Percentiles rank a stretch among this genome's conserved stretches.
Conservation (phyloP, 441 rosid genomes). For the Adansonia grandidieri region DNA sequence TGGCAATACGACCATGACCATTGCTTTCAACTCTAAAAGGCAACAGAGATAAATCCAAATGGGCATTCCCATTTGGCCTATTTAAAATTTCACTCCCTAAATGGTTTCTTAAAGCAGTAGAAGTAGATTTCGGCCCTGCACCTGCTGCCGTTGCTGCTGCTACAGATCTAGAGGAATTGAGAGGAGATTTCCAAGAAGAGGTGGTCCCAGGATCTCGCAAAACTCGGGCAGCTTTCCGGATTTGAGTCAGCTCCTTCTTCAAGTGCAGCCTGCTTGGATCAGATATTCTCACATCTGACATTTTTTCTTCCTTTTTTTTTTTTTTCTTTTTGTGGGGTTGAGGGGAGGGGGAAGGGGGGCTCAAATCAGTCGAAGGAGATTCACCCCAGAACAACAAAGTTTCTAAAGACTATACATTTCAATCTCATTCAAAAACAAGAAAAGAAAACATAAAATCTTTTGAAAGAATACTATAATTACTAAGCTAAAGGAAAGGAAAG, state of each 20-base stretch:
- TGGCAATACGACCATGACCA: constrained; percentile 23
- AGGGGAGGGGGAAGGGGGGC: background rate
- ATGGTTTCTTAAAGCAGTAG: constrained; percentile 34
- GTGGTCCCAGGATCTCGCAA: constrained; percentile 94
- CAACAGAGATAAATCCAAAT: constrained; percentile 38
- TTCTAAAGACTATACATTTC: background rate
- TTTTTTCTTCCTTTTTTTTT: constrained; percentile 17
- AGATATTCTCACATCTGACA: constrained; percentile 65
- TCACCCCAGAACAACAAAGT: background rate
- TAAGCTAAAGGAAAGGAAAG: background rate
- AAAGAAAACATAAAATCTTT: background rate
- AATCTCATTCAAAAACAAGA: background rate
- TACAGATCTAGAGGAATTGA: constrained; percentile 71
- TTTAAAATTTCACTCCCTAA: constrained; percentile 30
- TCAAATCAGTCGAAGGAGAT: constrained; percentile 18
- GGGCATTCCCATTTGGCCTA: constrained; percentile 30
- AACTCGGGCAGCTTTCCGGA: constrained; percentile 78
- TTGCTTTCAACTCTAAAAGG: constrained; percentile 41
- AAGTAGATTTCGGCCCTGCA: constrained; percentile 30
- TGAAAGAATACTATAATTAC: background rate
- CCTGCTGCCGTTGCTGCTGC: constrained; percentile 40
- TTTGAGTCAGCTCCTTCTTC: constrained; percentile 88
- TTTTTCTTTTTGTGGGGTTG: background rate
- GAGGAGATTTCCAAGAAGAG: constrained; percentile 87
- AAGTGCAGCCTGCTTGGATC: constrained; percentile 81